phyloP scores from a whole-genome alignment of 106 monocot genomes.

The Platanthera zijinensis region DNA sequence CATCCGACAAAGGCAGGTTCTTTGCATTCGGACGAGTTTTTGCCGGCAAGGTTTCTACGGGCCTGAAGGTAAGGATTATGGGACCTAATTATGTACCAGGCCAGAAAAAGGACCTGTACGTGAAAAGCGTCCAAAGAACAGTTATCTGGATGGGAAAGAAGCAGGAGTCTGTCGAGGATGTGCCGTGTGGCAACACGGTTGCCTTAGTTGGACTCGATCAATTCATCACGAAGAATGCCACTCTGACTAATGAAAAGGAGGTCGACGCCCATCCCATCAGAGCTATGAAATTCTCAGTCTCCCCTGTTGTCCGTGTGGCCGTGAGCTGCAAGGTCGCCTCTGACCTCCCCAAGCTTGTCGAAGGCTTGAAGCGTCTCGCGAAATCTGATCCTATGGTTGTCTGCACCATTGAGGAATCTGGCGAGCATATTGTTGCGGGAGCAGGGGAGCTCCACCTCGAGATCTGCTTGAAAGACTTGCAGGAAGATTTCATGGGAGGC shows the following conservation, averaged over 20 bases:
- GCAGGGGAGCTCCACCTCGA: conserved; percentile 26
- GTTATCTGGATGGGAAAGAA: conserved; percentile 31
- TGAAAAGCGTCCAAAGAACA: conserved; percentile 20
- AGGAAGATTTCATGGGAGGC: conserved; percentile 28
- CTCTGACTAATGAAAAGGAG: conserved; percentile 23
- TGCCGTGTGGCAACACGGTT: conserved; percentile 22
- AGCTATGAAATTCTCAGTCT: conserved; percentile 26
- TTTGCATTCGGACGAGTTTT: conserved; percentile 27
- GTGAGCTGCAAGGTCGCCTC: conserved; percentile 25
- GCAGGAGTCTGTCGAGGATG: conserved; percentile 24
- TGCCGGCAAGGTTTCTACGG: conserved; percentile 18
- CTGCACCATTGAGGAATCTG: conserved; percentile 16
- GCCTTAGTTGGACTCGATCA: conserved; percentile 26
- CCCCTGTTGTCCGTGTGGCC: conserved; percentile 25
- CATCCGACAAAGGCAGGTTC: conserved; percentile 28
- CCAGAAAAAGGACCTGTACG: conserved; percentile 25
- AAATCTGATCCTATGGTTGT: conserved; percentile 28
- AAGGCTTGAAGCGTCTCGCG: conserved; percentile 18
- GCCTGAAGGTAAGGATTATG: conserved; percentile 19
- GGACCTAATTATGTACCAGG: conserved; percentile 20
- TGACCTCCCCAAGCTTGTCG: conserved; percentile 22
- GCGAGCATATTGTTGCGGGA: conserved; percentile 26
- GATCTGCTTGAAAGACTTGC: conserved; percentile 23
- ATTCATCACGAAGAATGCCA: conserved; percentile 28
- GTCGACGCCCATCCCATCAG: conserved; percentile 21